Base-by-base conservation (phyloP, 192 early-diverging fungal genomes). In the Coemansia sp. region DNA sequence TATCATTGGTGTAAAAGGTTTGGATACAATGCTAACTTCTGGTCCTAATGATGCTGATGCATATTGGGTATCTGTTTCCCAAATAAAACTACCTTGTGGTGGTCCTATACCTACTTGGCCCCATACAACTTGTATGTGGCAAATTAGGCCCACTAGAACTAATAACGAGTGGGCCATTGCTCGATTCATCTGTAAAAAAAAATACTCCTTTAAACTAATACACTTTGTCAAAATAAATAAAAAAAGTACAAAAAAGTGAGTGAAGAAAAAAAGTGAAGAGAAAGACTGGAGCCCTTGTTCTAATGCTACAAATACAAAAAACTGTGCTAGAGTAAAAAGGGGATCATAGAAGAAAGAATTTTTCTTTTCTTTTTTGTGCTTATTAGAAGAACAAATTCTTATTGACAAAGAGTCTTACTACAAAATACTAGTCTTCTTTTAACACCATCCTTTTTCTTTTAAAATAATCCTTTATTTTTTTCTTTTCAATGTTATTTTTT, bases 81-180 rank as follows among this genome's bases (percentile, higher is more conserved):
- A 55, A 31, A 15, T 13, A 55, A 31, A 55, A 13, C 11, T 16
- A 31, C 27, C 53, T 9, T 55, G 49, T 10, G 49, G 49, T 50
- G 22, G 22, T 11, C 24, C 53, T 55, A n/a, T 29, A 5, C 15
- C 27, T 29, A 11, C 11, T 55, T 55, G 53, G 1, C 53, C 53
- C 24, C 24, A 55, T 13, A 15, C 53, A 15, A n/a, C 27, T 4
- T 31, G 53, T 24, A 22, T 22, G 9, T 22, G 49, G 49, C 53
- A 55, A 55, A 55, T 5, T 3, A 55, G 53, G 53, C 53, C 53
- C 53, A 55, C 53, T 27, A 55, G 53, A 27, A 55, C 13, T 3
- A 55, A 55, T 27, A 55, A 15, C 53, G n/a, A 55, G 53, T 5
- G 53, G 53, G 53, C 53, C 53, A 55, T 55, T 55, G 53, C 27